Evolutionary conservation across 495 filamentous ascomycete species (phyloP), one percentile per base, ranked within the genome.

Genomic region (Halenospora varia): DNA sequence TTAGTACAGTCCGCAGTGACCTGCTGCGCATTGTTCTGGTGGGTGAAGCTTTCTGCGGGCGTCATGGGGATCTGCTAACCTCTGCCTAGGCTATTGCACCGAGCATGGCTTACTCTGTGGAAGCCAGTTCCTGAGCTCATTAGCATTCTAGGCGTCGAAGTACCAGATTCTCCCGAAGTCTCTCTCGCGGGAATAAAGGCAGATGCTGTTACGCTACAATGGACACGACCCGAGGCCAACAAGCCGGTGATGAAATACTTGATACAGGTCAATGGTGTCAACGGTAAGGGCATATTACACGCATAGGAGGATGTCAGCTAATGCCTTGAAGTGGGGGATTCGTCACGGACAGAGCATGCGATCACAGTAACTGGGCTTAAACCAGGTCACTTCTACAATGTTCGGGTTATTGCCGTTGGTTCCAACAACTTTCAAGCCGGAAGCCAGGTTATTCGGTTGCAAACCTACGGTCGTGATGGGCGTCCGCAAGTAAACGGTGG

Each of bases 101-200:
- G 92, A 55, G 86, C 88, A 50, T 92, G 88, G 72, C 86, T 90
- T 65, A 90, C 96, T 22, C 80, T 96, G 35, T 84, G 89, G 68
- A 96, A 91, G 51, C 89, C 94, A 9, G 90, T 96, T 29, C 88
- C 93, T 48, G 85, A 95, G 42, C 82, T 98, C 35, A 90, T 97
- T 56, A 85, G 86, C 62, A 85, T 96, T 35, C 81, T 98, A 19
- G 94, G 94, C 26, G 84, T 97, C 60, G 95, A 98, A 62, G 89
- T 97, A 19, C 94, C 94, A 51, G 84, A 90, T 49, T 83, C 91
- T 19, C 94, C 94, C 22, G 83, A 92, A 56, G 88, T 97, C 23
- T 95, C 91, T 25, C 80, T 98, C n/a, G 91, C 92, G 50, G 90
- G 88, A 49, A 90, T 98, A 57, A 87, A 86, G 50, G 77, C 90